A percentile compares a stretch with the other conserved stretches of the same genome.
Conservation (phyloP, 495 filamentous ascomycete species). For the Penicillium antarcticum region DNA sequence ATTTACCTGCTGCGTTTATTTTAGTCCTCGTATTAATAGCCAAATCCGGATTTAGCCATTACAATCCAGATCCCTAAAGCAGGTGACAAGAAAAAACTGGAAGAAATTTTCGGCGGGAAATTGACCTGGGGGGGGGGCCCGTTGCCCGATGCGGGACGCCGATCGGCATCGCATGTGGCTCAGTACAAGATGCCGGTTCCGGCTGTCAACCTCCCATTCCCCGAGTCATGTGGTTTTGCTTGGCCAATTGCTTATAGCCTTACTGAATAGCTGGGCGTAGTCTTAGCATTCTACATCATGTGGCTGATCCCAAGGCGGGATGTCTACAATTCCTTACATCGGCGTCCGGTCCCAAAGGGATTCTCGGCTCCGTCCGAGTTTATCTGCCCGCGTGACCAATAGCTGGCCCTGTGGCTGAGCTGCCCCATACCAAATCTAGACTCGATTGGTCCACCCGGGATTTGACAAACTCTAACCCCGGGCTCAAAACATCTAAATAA, state of each 20-base stretch:
- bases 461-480: constrained; percentile 1
- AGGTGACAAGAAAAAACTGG: no score
- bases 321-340: no score
- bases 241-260: no score
- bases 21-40: no score
- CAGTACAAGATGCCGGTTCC: constrained; percentile 5
- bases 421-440: background rate
- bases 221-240: background rate
- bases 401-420: background rate
- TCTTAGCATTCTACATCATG: no score
- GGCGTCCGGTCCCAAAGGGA: no score
- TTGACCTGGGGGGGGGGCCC: background rate
- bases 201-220: background rate
- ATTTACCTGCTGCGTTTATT: no score
- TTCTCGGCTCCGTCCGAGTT: background rate
- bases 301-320: no score
- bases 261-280: no score
- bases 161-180: constrained; percentile 5
- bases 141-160: constrained; percentile 15
- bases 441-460: background rate
- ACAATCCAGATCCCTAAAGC: no score
- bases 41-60: no score
- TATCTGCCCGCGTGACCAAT: constrained; percentile 7
- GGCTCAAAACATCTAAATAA: constrained; percentile 1
- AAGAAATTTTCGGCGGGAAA: no score